These are phyloP conservation scores for Blastobotrys malaysiensis DNA, from an alignment of 1,139 yeast species.

Conservation along the genomic window DNA sequence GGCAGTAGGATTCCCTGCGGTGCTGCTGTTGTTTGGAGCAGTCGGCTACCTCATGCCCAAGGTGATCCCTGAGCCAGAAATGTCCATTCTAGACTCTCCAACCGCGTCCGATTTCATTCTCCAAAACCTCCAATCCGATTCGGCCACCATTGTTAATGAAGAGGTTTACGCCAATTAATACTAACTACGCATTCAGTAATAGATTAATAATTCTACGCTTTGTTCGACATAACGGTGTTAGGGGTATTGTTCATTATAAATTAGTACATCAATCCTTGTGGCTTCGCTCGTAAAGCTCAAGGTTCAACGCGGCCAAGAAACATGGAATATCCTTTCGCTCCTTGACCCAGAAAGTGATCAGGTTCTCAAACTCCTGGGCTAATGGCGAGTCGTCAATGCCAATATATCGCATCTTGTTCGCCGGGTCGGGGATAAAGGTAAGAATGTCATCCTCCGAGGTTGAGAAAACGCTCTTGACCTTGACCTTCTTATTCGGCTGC, in stretches of 20 bases:
- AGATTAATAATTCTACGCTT: too few species aligned
- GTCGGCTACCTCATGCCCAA: slow-evolving; percentile 57
- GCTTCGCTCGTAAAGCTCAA: slow-evolving; percentile 51
- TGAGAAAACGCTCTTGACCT: slow-evolving; percentile 55
- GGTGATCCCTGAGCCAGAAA: slow-evolving; percentile 57
- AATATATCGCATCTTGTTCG: slow-evolving; percentile 29
- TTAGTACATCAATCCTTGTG: slow-evolving; percentile 16
- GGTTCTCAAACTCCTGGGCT: slow-evolving; percentile 47
- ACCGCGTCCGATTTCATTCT: slow-evolving; percentile 61
- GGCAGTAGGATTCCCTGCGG: slow-evolving; percentile 93
- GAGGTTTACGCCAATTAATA: background rate
- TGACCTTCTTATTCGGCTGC: slow-evolving; percentile 59
- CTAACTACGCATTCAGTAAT: too few species aligned
- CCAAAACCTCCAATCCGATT: slow-evolving; percentile 26
- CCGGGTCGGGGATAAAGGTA: slow-evolving; percentile 35
- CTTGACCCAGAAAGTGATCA: slow-evolving; percentile 62
- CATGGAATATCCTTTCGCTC: slow-evolving; percentile 73
- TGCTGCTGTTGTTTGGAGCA: slow-evolving; percentile 61
- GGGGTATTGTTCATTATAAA: too few species aligned
- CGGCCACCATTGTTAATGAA: background rate
- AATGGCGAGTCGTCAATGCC: slow-evolving; percentile 34
- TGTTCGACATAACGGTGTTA: too few species aligned
- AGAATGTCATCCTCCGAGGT: slow-evolving; percentile 31
- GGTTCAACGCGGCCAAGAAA: slow-evolving; percentile 68
- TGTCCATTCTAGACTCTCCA: slow-evolving; percentile 61